phyloP scores from a whole-genome alignment of 2,329 filamentous ascomycete species.

The Mycosphaerelloides madeirae region DNA sequence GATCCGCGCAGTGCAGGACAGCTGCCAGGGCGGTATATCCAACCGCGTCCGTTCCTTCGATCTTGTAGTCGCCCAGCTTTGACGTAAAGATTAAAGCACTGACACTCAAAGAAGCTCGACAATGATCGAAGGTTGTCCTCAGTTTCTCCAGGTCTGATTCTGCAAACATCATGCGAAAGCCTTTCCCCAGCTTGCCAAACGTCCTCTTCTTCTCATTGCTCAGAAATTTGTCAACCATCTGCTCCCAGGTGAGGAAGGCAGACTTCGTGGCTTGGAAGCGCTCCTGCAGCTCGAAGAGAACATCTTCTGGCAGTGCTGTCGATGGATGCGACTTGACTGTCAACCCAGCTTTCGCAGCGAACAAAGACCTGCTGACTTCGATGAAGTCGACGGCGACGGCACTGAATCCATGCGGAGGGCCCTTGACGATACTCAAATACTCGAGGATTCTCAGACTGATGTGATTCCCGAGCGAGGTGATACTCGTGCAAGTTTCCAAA shows the following conservation, averaged over 20 bases:
- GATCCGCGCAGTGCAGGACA: constrained; percentile 48
- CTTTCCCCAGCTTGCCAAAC: constrained; percentile 56
- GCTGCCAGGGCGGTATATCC: constrained; percentile 64
- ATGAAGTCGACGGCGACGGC: constrained; percentile 62
- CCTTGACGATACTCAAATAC: constrained; percentile 55
- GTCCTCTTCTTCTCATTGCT: constrained; percentile 59
- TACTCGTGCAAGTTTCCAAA: constrained; percentile 53
- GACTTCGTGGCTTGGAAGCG: constrained; percentile 58
- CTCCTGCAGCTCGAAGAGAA: constrained; percentile 59
- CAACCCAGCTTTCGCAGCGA: constrained; percentile 64
- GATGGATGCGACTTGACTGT: constrained; percentile 43
- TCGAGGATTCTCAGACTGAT: constrained; percentile 63
- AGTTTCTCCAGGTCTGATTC: constrained; percentile 60
- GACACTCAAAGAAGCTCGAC: constrained; percentile 58
- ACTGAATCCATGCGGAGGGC: constrained; percentile 53
- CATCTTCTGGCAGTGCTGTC: constrained; percentile 55
- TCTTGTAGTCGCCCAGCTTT: constrained; percentile 54
- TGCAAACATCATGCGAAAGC: constrained; percentile 60
- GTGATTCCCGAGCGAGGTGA: constrained; percentile 57
- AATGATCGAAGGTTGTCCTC: constrained; percentile 53
- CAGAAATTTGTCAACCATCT: constrained; percentile 58
- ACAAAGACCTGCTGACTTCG: constrained; percentile 61
- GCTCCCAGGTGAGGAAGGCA: constrained; percentile 60
- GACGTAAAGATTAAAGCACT: constrained; percentile 50
- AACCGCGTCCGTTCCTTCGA: constrained; percentile 58